Conservation (phyloP, 495 filamentous ascomycete species). For the Penicillium subrubescens region DNA sequence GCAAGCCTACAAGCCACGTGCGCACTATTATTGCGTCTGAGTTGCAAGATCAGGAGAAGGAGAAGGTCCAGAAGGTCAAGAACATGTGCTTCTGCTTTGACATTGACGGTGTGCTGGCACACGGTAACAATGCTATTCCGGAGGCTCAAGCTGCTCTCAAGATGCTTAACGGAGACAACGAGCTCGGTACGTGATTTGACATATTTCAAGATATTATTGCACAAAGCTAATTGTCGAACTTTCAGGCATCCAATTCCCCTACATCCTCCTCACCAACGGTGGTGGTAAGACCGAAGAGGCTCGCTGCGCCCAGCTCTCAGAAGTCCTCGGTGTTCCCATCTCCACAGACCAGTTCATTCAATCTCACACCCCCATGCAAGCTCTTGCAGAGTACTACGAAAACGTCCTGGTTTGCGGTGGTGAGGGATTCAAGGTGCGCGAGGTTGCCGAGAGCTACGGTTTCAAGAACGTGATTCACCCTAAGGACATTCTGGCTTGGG, state of each 20-base stretch:
- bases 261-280: slow-evolving; percentile 93
- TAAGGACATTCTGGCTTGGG: slow-evolving; percentile 86
- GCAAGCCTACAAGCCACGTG: slow-evolving; percentile 48
- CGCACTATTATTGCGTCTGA: slow-evolving; percentile 73
- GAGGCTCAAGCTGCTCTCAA: slow-evolving; percentile 82
- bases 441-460: slow-evolving; percentile 83
- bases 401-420: slow-evolving; percentile 89
- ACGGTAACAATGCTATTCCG: slow-evolving; percentile 76
- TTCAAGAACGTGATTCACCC: slow-evolving; percentile 88
- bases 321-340: slow-evolving; percentile 71
- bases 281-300: slow-evolving; percentile 88
- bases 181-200: slow-evolving; percentile 55
- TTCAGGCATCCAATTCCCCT: slow-evolving; percentile 72
- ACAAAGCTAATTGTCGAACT: not conserved
- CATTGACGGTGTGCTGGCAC: slow-evolving; percentile 86
- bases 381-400: slow-evolving; percentile 78
- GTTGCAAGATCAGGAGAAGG: slow-evolving; percentile 67
- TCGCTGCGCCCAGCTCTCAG: slow-evolving; percentile 74
- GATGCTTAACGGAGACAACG: slow-evolving; percentile 82
- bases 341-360: slow-evolving; percentile 90
- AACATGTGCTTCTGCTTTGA: slow-evolving; percentile 88
- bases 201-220: not conserved
- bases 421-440: slow-evolving; percentile 84
- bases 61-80: slow-evolving; percentile 65
- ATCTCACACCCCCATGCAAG: slow-evolving; percentile 91